Evolutionary conservation across 2,329 filamentous ascomycete species (phyloP), one percentile per base, ranked within the genome.

Genomic region (Leptoxyphium fumago): DNA sequence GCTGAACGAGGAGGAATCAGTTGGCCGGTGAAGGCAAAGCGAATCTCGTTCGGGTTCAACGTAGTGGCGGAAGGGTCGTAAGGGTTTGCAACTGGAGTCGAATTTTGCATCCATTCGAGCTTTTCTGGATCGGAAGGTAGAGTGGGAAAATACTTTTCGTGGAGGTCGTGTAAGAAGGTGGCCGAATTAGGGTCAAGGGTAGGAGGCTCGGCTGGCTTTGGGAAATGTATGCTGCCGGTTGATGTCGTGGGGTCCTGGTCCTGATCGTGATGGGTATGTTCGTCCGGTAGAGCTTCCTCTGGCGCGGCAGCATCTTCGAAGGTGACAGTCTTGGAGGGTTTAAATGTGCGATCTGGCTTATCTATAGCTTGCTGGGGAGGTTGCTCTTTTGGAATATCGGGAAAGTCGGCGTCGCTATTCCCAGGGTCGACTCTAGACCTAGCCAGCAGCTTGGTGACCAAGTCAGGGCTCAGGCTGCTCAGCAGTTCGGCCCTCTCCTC

Each of bases 81-180:
- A 8, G 86, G 74, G 51, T 80, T 74, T 50, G 47, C 44, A 32
- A 46, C 28, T 40, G 75, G 62, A 4, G 79, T 78, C 6, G 41
- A 82, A 58, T 11, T 82, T 80, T 42, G 78, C 75, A 96, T 91
- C 89, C 89, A 98, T 15, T 85, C 84, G 3, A 95, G 76, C 43
- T 84, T 82, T 46, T 80, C 79, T 0, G 88, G 87, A 62, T 95
- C 85, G 44, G 87, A 78, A 2, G 88, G 78, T 1, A 94, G 79
- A 49, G 79, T 77, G 10, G 91, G 88, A 64, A 95, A 98, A 73
- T 94, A 98, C 63, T 95, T 94, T 17, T 78, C 67, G 69, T 94
- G 88, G 5, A 98, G 77, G 45, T 84, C 81, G 40, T 76, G 66
- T 46, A 96, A 78, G 66, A 96, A 96, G 57, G 85, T 72, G 0